A percentile compares a stretch with the other conserved stretches of the same genome.
These are phyloP conservation scores for Candida maltosa DNA, from an alignment of 805 yeast genomes.

Conservation along the genomic window DNA sequence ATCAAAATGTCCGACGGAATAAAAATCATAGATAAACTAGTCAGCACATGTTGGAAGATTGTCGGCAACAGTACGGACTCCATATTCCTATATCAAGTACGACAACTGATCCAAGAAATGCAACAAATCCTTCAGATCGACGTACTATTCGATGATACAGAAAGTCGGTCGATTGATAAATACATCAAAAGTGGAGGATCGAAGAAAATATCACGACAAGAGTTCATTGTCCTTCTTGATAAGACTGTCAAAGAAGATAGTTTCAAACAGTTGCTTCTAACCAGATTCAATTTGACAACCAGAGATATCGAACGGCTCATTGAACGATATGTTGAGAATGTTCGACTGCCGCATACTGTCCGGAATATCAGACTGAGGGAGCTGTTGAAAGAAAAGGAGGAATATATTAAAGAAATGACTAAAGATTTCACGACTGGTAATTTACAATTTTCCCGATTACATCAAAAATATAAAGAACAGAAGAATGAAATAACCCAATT, in stretches of 20 bases:
- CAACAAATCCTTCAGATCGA: slow-evolving; percentile 15
- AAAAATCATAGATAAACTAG: slow-evolving; percentile 14
- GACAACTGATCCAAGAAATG: slow-evolving; percentile 18
- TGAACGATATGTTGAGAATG: too few relatives aligned
- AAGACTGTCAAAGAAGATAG: slow-evolving; percentile 15
- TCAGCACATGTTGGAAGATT: slow-evolving; percentile 19
- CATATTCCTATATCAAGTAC: slow-evolving; percentile 21
- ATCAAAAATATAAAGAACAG: slow-evolving; percentile 6
- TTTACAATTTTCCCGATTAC: slow-evolving; percentile 10
- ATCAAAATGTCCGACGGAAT: too few relatives aligned
- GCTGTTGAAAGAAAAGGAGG: slow-evolving; percentile 10
- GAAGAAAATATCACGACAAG: slow-evolving; percentile 18
- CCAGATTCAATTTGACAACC: slow-evolving; percentile 16
- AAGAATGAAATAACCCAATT: slow-evolving; percentile 9
- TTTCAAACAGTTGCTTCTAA: slow-evolving; percentile 18
- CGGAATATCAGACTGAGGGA: not conserved
- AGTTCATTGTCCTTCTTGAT: too few relatives aligned
- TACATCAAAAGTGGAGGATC: slow-evolving; percentile 17
- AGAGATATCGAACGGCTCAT: slow-evolving; percentile 4
- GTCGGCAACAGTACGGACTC: slow-evolving; percentile 11
- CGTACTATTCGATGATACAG: slow-evolving; percentile 16
- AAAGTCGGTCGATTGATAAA: slow-evolving; percentile 11
- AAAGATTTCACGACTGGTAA: slow-evolving; percentile 4
- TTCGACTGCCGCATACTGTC: too few relatives aligned
- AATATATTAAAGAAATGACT: slow-evolving; percentile 13